Conservation (phyloP, 495 filamentous ascomycete genomes). For the Penicillium cinerascens region DNA sequence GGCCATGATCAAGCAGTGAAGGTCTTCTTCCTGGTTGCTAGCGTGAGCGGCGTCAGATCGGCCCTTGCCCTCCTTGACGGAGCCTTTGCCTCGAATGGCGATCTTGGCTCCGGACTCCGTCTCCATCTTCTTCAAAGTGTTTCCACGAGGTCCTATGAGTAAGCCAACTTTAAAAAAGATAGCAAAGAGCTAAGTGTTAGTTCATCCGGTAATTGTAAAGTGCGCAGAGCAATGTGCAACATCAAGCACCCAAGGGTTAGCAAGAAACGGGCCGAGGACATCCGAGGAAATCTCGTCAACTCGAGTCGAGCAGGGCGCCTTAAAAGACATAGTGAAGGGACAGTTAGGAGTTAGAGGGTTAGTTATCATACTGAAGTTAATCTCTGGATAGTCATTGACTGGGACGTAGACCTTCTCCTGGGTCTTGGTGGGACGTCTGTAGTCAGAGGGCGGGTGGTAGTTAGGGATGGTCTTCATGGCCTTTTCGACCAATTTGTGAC, state of each 20-base stretch:
- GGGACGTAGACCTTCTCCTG: conserved; percentile 99
- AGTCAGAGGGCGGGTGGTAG: conserved; percentile 96
- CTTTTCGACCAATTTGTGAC: conserved; percentile 95
- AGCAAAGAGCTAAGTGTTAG: conserved; percentile 86
- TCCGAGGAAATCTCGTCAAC: conserved; percentile 33
- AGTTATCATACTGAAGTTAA: conserved; percentile 99
- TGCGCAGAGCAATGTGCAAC: conserved; percentile 26
- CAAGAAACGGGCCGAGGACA: conserved; percentile 50
- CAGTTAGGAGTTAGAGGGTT: conserved; percentile 90
- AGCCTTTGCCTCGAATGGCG: conserved; percentile 98
- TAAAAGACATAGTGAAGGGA: conserved; percentile 47
- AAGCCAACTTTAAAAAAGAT: conserved; percentile 93
- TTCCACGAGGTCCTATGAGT: conserved; percentile 99
- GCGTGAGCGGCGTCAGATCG: conserved; percentile 97
- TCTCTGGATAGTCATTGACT: conserved; percentile 99
- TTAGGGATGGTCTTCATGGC: conserved; percentile 98
- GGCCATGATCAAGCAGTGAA: conserved; percentile 98
- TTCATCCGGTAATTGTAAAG: conserved; percentile 44
- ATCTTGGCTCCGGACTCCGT: conserved; percentile 95
- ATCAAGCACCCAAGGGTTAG: conserved; percentile 54
- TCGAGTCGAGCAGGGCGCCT: conserved; percentile 49
- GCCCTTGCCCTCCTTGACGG: conserved; percentile 98
- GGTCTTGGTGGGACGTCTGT: conserved; percentile 96
- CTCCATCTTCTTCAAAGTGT: conserved; percentile 99
- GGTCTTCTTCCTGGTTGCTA: conserved; percentile 99